phyloP scores from a whole-genome alignment of 176 grass and related monocot genomes.

The Aegilops tauschii region DNA sequence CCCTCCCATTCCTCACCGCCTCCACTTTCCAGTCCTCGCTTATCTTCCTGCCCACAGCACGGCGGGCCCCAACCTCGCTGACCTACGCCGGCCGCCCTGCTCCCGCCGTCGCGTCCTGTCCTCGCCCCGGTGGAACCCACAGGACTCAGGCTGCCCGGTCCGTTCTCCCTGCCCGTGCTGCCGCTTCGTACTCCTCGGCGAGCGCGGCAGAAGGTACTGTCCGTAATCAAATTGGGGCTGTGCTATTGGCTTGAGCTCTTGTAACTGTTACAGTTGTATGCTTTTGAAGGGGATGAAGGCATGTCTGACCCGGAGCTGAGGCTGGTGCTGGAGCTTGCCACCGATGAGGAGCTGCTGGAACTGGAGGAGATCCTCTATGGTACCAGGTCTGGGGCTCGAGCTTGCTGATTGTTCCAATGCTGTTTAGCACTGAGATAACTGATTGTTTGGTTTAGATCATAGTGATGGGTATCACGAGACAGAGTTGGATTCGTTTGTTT shows the following conservation, averaged over 20 bases:
- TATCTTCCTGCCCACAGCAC: neutral
- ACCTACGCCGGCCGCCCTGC: neutral
- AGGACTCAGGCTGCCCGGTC: neutral
- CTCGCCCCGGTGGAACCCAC: neutral
- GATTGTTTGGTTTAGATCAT: neutral
- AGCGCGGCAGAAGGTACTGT: slow-evolving; percentile 24
- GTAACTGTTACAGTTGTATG: neutral
- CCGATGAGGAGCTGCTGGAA: slow-evolving; percentile 74
- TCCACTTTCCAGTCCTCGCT: neutral
- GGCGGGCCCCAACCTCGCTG: neutral
- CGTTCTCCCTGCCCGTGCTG: neutral
- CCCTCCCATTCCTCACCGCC: slow-evolving; percentile 2
- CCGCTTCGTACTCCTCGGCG: neutral
- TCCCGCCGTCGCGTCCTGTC: neutral
- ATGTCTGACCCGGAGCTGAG: slow-evolving; percentile 85
- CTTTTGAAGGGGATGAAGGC: slow-evolving; percentile 26
- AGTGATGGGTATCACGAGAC: neutral
- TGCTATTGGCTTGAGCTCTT: neutral
- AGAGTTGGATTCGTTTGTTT: neutral
- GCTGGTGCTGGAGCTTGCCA: slow-evolving; percentile 83
- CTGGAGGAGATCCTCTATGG: slow-evolving; percentile 83
- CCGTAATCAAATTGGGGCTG: neutral
- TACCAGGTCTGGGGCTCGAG: slow-evolving; percentile 50
- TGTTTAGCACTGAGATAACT: neutral
- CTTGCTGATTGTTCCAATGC: neutral